Evolutionary conservation across 768 basidiomycete species (phyloP).

Genomic region (Lentinus brumalis): DNA sequence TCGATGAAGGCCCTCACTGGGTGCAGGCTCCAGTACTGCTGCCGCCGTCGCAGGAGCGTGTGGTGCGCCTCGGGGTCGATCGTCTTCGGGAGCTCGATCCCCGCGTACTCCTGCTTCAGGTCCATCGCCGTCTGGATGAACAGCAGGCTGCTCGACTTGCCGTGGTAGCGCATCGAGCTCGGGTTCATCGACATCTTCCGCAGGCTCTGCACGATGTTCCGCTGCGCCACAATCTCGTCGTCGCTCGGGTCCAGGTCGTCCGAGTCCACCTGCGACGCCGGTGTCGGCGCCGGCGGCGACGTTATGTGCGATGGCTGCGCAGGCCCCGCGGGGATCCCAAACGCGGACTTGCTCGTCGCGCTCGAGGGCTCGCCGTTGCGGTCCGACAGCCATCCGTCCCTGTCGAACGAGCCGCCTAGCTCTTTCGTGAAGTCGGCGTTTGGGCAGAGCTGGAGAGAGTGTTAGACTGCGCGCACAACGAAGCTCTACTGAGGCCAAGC

Average conservation of each 20-base stretch:
- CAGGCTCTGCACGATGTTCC: slow-evolving; percentile 33
- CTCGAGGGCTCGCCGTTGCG: slow-evolving; percentile 21
- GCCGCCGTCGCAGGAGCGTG: slow-evolving; percentile 36
- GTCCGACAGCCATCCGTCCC: slow-evolving; percentile 36
- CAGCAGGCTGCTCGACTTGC: slow-evolving; percentile 44
- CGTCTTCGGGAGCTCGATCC: slow-evolving; percentile 18
- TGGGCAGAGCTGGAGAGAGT: slow-evolving; percentile 55
- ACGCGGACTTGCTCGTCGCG: slow-evolving; percentile 1
- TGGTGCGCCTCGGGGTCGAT: slow-evolving; percentile 13
- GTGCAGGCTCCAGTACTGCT: slow-evolving; percentile 53
- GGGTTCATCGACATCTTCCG: slow-evolving; percentile 31
- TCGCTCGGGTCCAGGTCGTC: slow-evolving; percentile 35
- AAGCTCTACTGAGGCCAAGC: too few relatives aligned
- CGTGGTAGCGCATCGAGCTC: slow-evolving; percentile 38
- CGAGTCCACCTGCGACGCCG: slow-evolving; percentile 16
- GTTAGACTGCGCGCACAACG: not conserved
- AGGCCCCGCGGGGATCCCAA: slow-evolving; percentile 23
- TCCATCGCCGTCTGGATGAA: slow-evolving; percentile 45
- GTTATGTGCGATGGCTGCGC: slow-evolving; percentile 14
- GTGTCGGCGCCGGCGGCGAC: slow-evolving; percentile 17
- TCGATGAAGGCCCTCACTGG: slow-evolving; percentile 19
- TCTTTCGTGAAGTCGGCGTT: slow-evolving; percentile 63
- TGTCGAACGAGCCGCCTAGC: slow-evolving; percentile 48
- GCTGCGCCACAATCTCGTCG: slow-evolving; percentile 26
- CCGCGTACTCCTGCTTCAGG: slow-evolving; percentile 39